Evolutionary conservation across 805 yeast species (phyloP).

Genomic region (Wickerhamiella brachini): DNA sequence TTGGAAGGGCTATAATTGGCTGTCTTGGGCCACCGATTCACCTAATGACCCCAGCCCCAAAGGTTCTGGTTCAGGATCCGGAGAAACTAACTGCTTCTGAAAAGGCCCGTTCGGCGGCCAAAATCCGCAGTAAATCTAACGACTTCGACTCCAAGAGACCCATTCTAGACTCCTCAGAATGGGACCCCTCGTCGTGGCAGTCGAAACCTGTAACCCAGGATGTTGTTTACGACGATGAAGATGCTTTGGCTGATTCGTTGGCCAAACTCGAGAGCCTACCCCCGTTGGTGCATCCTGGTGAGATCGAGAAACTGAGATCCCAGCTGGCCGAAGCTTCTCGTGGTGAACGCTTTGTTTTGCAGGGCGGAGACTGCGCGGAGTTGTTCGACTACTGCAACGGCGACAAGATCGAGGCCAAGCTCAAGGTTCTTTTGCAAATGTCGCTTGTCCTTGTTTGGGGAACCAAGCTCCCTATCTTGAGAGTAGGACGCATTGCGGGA

Average conservation of each 20-base stretch:
- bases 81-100: conserved; percentile 25
- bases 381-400: conserved; percentile 31
- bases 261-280: conserved; percentile 30
- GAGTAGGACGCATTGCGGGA: conserved; percentile 33
- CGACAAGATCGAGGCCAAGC: conserved; percentile 28
- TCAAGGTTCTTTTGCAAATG: conserved; percentile 31
- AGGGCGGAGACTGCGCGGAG: conserved; percentile 35
- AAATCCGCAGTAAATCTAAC: conserved; percentile 25
- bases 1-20: background rate
- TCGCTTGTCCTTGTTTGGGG: conserved; percentile 33
- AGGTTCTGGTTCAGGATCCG: conserved; percentile 23
- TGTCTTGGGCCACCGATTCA: background rate
- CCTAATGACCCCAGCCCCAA: conserved; percentile 12
- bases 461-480: conserved; percentile 27
- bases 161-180: conserved; percentile 11
- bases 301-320: conserved; percentile 24
- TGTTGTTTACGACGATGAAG: conserved; percentile 28
- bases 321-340: conserved; percentile 29
- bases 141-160: conserved; percentile 14
- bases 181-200: conserved; percentile 33
- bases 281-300: conserved; percentile 29
- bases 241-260: conserved; percentile 27
- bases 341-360: conserved; percentile 31
- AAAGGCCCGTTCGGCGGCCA: conserved; percentile 27
- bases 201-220: conserved; percentile 30